Percentiles rank a stretch among this genome's conserved stretches.
Conservation (phyloP, 163 green algal genomes). For the Coccomyxa subellipsoidea region DNA sequence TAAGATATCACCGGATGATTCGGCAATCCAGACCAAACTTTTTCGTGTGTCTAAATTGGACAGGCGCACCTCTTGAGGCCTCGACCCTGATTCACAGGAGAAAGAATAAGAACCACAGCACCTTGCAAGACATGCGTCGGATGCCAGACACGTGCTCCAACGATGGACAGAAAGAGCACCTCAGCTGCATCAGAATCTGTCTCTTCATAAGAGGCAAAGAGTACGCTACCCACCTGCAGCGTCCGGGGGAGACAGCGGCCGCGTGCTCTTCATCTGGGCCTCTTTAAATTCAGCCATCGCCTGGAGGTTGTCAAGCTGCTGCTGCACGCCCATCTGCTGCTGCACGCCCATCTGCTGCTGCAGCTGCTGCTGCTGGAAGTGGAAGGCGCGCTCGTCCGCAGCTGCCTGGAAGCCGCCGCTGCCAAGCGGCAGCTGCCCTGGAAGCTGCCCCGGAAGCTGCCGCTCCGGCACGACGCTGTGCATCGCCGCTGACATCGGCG, state of each 20-base stretch:
- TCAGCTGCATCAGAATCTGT: too few species aligned
- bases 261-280: background rate
- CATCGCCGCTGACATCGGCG: background rate
- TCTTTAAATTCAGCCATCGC: background rate
- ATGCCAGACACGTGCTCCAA: too few species aligned
- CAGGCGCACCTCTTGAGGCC: too few species aligned
- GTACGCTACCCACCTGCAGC: background rate
- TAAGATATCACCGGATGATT: too few species aligned
- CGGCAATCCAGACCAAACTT: too few species aligned
- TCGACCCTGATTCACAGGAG: too few species aligned
- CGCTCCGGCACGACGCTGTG: background rate
- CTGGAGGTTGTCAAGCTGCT: background rate
- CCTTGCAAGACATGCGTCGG: too few species aligned
- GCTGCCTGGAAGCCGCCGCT: background rate
- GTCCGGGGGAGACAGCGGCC: background rate
- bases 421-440: background rate
- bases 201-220: background rate
- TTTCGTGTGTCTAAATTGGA: too few species aligned
- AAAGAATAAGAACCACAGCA: too few species aligned
- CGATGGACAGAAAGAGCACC: too few species aligned
- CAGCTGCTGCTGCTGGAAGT: background rate
- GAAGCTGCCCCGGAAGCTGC: background rate
- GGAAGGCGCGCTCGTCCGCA: background rate
- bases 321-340: background rate
- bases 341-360: conserved; percentile 5